A percentile compares a stretch with the other conserved stretches of the same genome.
phyloP scores from a whole-genome alignment of 1,284 basidiomycete genomes.

The Tausonia pullulans region DNA sequence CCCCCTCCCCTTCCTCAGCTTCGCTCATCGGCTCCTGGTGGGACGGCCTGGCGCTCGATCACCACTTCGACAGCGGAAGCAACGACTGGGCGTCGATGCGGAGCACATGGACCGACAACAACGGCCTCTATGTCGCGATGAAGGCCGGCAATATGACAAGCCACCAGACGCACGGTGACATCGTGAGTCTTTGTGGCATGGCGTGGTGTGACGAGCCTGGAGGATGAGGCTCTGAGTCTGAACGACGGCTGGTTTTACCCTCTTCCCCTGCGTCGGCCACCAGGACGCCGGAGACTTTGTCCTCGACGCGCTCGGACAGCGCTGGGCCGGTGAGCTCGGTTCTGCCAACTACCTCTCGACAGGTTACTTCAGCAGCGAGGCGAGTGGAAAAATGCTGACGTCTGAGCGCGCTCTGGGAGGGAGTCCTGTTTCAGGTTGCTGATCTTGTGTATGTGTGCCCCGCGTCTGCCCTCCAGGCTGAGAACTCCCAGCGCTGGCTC shows the following conservation, averaged over 20 bases:
- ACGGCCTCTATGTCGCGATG: conserved; percentile 73
- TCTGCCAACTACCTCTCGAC: conserved; percentile 67
- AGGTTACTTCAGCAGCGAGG: conserved; percentile 59
- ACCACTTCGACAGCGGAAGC: conserved; percentile 56
- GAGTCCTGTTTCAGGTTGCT: too few relatives aligned
- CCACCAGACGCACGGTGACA: conserved; percentile 86
- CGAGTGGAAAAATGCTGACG: too few relatives aligned
- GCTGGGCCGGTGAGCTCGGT: conserved; percentile 93
- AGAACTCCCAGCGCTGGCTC: conserved; percentile 62
- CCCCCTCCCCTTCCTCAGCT: too few relatives aligned
- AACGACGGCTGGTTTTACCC: background rate
- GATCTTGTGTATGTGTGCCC: too few relatives aligned
- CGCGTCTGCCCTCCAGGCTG: conserved; percentile 28
- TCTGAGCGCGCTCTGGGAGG: too few relatives aligned
- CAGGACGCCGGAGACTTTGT: conserved; percentile 83
- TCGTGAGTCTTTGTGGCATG: conserved; percentile 34
- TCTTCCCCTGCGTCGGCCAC: too few relatives aligned
- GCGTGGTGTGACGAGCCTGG: background rate
- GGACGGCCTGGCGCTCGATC: conserved; percentile 72
- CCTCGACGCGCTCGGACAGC: conserved; percentile 82
- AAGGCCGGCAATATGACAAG: conserved; percentile 68
- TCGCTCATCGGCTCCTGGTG: conserved; percentile 68
- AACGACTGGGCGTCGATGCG: conserved; percentile 87
- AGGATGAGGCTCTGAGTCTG: background rate
- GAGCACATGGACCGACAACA: conserved; percentile 78